Evolutionary conservation across 73 alveolate species (phyloP).

Genomic region (Durusdinium trenchii): DNA sequence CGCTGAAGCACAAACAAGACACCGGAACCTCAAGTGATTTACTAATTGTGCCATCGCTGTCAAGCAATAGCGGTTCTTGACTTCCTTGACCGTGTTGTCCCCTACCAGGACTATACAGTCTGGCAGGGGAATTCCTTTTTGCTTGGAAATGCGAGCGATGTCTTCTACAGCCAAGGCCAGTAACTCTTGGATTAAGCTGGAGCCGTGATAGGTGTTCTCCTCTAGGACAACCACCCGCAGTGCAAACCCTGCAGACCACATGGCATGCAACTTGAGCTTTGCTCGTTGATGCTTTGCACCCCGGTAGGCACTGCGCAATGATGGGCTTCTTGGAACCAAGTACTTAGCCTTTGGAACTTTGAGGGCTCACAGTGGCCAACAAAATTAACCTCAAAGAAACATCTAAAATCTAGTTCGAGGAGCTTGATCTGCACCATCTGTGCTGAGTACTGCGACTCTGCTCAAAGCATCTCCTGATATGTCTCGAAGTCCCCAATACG

Average conservation of each 20-base stretch:
- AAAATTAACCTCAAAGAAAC: too few species aligned
- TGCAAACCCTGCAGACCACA: neutral
- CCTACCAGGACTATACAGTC: neutral
- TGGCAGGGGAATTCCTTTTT: neutral
- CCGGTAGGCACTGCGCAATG: neutral
- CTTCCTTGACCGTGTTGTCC: slow-evolving; percentile 53
- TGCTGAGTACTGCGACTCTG: neutral
- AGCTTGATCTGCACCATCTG: slow-evolving; percentile 58
- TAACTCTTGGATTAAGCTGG: neutral
- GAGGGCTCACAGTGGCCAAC: too few species aligned
- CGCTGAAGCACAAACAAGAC: neutral
- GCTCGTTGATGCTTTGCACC: neutral
- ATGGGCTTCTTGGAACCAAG: neutral
- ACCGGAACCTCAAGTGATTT: neutral
- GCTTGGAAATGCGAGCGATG: too few species aligned
- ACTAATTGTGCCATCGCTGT: neutral
- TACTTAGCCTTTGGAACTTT: neutral
- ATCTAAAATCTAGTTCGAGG: neutral
- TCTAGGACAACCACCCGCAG: slow-evolving; percentile 22
- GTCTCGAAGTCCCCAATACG: neutral
- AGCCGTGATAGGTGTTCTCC: neutral
- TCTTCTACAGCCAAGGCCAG: slow-evolving; percentile 11
- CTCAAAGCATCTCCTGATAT: neutral
- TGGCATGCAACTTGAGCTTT: neutral
- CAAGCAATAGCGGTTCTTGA: neutral